Evolutionary conservation across 805 yeast species (phyloP), one percentile per base, ranked within the genome.

Genomic region (Pachysolen tannophilus): DNA sequence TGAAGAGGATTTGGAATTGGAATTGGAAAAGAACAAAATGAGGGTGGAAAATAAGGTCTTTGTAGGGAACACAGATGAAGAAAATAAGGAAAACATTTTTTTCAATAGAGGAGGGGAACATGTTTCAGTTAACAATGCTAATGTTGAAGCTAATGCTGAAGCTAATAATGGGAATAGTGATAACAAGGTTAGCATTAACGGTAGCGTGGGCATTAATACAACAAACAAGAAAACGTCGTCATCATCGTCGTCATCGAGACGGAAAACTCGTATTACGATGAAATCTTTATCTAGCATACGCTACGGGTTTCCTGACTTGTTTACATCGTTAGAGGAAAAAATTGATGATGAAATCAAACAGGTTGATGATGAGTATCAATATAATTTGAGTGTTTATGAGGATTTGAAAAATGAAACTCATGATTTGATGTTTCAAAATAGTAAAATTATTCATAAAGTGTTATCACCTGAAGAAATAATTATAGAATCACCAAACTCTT

Each of bases 331-430:
- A 20, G 47, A 43, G 30, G 47, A 43, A 7, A 40, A 53, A 2
- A 45, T 53, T 30, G 45, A 36, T 10, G 41, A 34, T 10, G 60
- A 55, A 28, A 28, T 60, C 11, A 41, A 41, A 8, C 67, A 65
- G 32, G 77, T 78, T 52, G 74, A 72, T 28, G 61, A 69, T 15
- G 80, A 75, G 39, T 53, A 65, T 25, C 56, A 56, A 18, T 75
- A 75, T 45, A 75, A 72, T 16, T 52, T 62, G 14, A 50, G 55
- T 25, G 58, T 74, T 14, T 48, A 70, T 13, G 53, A 52, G 14
- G 63, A 58, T 21, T 50, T 72, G 40, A 59, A 62, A 30, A 47
- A 58, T 21, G 69, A 69, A 20, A 56, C 65, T 11, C 57, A 61
- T 10, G 36, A n/a, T n/a, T n/a, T n/a, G n/a, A n/a, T n/a, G n/a